These are phyloP conservation scores for Taphrina betulina DNA, from an alignment of 1,139 yeast genomes.

Conservation along the genomic window DNA sequence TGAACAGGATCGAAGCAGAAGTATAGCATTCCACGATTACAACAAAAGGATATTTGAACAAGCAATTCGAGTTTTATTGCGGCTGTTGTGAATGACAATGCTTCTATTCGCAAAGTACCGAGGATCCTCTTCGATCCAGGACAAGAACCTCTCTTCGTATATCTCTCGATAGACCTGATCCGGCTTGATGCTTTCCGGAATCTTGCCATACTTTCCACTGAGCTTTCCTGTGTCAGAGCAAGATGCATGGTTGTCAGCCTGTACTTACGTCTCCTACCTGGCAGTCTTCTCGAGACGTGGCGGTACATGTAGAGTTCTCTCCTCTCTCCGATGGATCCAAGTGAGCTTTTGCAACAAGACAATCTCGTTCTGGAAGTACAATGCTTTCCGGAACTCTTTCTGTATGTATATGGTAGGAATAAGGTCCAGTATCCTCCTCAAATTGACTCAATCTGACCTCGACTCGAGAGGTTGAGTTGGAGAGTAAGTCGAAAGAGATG, in stretches of 20 bases:
- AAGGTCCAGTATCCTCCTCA: constrained; percentile 3
- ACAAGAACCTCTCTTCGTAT: constrained; percentile 12
- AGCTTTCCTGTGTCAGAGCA: neutral
- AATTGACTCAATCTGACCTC: constrained; percentile 16
- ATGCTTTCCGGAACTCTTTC: constrained; percentile 14
- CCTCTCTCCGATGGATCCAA: constrained; percentile 5
- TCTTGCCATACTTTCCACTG: constrained; percentile 18
- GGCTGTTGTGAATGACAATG: constrained; percentile 20
- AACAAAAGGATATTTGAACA: constrained; percentile 20
- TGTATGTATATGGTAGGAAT: constrained; percentile 17
- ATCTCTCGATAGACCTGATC: constrained; percentile 17
- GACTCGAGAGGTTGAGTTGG: constrained; percentile 4
- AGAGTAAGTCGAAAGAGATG: constrained; percentile 2
- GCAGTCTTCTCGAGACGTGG: constrained; percentile 3
- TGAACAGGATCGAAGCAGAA: too few species aligned
- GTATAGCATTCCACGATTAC: neutral
- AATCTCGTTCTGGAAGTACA: constrained; percentile 3
- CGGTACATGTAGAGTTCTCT: constrained; percentile 1
- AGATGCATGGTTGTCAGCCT: neutral
- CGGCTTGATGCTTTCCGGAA: constrained; percentile 4
- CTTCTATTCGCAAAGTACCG: constrained; percentile 15
- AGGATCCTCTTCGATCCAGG: constrained; percentile 1
- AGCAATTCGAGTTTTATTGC: constrained; percentile 16
- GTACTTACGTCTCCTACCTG: constrained; percentile 22
- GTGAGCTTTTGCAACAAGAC: constrained; percentile 21